Conservation (phyloP, 2,329 filamentous ascomycete species). For the Trichoderma gracile region DNA sequence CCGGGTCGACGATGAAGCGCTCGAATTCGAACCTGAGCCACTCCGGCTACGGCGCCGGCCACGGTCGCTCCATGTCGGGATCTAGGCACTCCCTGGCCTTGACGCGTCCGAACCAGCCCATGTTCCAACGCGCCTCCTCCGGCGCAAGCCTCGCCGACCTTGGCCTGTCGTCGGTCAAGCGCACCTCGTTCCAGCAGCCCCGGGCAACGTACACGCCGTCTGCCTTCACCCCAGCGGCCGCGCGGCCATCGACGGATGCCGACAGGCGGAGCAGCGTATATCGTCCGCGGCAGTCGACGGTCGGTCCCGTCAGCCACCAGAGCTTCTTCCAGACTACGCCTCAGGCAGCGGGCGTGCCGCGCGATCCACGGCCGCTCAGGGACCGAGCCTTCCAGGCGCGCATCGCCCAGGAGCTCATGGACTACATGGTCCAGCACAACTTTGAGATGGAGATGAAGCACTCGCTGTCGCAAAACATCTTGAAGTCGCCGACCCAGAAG, state of each 20-base stretch:
- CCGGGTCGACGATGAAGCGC: slow-evolving; percentile 90
- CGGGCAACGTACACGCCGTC: slow-evolving; percentile 65
- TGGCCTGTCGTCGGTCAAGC: slow-evolving; percentile 80
- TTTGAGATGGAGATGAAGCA: slow-evolving; percentile 99
- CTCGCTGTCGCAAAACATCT: slow-evolving; percentile 82
- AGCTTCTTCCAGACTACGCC: slow-evolving; percentile 93
- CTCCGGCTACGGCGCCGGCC: slow-evolving; percentile 65
- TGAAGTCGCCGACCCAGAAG: slow-evolving; percentile 94
- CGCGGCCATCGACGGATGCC: slow-evolving; percentile 52
- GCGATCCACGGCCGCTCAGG: slow-evolving; percentile 82
- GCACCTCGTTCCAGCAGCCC: slow-evolving; percentile 75
- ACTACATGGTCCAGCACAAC: slow-evolving; percentile 89
- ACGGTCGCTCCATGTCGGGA: slow-evolving; percentile 79
- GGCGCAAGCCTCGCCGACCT: slow-evolving; percentile 77
- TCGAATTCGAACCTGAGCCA: slow-evolving; percentile 79
- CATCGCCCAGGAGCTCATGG: slow-evolving; percentile 85
- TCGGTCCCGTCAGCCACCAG: slow-evolving; percentile 72
- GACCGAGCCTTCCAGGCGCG: slow-evolving; percentile 77
- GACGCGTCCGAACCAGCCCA: slow-evolving; percentile 78
- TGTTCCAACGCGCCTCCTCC: slow-evolving; percentile 82
- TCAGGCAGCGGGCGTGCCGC: slow-evolving; percentile 75
- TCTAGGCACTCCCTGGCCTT: slow-evolving; percentile 84
- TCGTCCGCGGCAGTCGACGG: slow-evolving; percentile 65
- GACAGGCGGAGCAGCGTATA: slow-evolving; percentile 82
- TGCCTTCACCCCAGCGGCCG: slow-evolving; percentile 56